Conservation (phyloP, 2,329 filamentous ascomycete genomes). For the Aaosphaeria pasadenensis region DNA sequence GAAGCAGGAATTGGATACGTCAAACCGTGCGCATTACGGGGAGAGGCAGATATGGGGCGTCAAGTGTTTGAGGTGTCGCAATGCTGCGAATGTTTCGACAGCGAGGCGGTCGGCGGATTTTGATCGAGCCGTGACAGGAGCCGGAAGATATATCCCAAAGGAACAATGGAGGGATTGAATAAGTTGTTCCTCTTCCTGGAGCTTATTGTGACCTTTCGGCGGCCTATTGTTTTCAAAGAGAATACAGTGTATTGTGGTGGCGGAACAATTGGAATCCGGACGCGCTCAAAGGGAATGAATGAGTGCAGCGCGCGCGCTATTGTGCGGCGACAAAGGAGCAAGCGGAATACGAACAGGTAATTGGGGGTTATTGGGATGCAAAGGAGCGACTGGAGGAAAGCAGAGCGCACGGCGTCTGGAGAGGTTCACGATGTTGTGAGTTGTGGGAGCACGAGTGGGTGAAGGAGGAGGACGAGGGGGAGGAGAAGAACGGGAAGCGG, state of each 20-base stretch:
- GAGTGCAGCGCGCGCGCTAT: neutral
- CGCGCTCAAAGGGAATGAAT: neutral
- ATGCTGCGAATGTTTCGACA: constrained; percentile 21
- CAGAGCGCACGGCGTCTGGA: neutral
- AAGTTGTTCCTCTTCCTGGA: neutral
- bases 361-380: neutral
- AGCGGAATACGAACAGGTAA: neutral
- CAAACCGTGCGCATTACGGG: constrained; percentile 27
- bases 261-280: neutral
- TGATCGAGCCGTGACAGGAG: neutral
- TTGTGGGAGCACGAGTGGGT: neutral
- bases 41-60: constrained; percentile 20
- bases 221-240: neutral
- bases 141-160: neutral
- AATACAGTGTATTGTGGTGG: neutral
- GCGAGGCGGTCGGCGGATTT: constrained; percentile 7
- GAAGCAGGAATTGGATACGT: constrained; percentile 15
- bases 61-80: constrained; percentile 27
- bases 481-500: neutral
- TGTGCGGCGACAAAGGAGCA: neutral
- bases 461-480: neutral
- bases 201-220: neutral
- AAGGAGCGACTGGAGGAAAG: neutral
- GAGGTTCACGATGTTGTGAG: neutral
- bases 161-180: neutral